A percentile compares a stretch with the other conserved stretches of the same genome.
phyloP scores from a whole-genome alignment of 2,329 filamentous ascomycete genomes.

The Alternaria viburni region DNA sequence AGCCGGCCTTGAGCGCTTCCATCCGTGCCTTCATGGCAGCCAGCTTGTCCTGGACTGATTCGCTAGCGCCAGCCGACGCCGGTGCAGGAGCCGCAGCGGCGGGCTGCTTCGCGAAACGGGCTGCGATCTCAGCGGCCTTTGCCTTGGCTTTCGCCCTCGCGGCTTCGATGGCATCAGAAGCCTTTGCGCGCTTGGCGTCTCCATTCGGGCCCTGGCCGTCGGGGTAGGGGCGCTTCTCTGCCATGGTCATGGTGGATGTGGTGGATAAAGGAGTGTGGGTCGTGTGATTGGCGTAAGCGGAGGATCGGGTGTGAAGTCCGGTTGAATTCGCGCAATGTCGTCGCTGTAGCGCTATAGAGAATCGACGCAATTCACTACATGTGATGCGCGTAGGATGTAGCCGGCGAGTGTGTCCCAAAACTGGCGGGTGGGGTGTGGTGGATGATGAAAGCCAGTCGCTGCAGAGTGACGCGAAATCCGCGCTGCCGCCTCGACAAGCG shows the following conservation, averaged over 20 bases:
- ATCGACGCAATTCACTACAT: background rate
- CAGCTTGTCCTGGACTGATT: slow-evolving; percentile 30
- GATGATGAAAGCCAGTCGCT: slow-evolving; percentile 7
- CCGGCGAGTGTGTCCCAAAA: background rate
- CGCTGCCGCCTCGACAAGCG: slow-evolving; percentile 6
- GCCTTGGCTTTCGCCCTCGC: slow-evolving; percentile 44
- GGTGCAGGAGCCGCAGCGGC: slow-evolving; percentile 17
- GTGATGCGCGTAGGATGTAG: background rate
- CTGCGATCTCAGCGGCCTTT: slow-evolving; percentile 43
- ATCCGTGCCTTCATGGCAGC: slow-evolving; percentile 39
- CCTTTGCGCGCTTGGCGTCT: slow-evolving; percentile 50
- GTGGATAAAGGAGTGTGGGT: background rate
- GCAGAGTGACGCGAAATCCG: slow-evolving; percentile 24
- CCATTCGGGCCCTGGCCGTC: slow-evolving; percentile 39
- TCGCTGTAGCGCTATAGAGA: background rate
- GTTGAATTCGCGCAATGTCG: slow-evolving; percentile 1
- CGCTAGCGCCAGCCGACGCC: slow-evolving; percentile 17
- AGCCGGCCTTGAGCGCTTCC: slow-evolving; percentile 55
- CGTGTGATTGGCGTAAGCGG: slow-evolving; percentile 2
- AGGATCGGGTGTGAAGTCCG: slow-evolving; percentile 5
- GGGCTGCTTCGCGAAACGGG: slow-evolving; percentile 37
- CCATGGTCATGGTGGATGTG: slow-evolving; percentile 36
- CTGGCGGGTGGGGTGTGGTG: background rate
- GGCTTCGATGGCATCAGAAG: slow-evolving; percentile 37
- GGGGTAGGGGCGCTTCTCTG: slow-evolving; percentile 53